Evolutionary conservation across 345 rosid genomes (phyloP), one percentile per base, ranked within the genome.

Genomic region (Orychophragmus violaceus): DNA sequence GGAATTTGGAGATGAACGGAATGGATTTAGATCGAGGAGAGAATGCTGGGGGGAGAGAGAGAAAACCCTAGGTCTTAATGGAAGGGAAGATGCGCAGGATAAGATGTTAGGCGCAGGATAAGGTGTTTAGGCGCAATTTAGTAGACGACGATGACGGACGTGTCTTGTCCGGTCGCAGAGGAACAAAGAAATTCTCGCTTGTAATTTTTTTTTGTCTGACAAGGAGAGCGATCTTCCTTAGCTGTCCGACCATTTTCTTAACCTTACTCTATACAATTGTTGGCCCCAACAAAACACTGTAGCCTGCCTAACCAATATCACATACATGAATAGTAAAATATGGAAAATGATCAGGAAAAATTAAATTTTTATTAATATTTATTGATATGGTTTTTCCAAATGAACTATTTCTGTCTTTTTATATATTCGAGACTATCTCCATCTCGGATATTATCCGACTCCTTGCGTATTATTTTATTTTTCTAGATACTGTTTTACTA

Each of bases 81-180:
- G 74, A 50, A 48, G 66, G 8, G 72, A 66, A 23, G 67, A 62
- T 70, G 86, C 74, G 79, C 5, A 61, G 35, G 81, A 67, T 74
- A 76, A 68, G 58, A 35, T 11, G 4, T 0, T 17, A 46, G 14
- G 77, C 70, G 76, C 1, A 64, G 22, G 70, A 64, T 71, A 71
- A 63, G 29, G 8, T 1, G 5, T 48, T n/a, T 0, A 0, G 4
- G 82, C 61, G 75, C 10, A 79, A 11, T 73, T 37, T 76, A 76
- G 78, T 42, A 50, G 51, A 24, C 2, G 69, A 32, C 16, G 68
- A 41, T 0, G 81, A 62, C 24, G 70, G 76, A 66, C 52, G 81
- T 48, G 78, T 42, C 64, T 73, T 79, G 90, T 82, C 79, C 80
- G 94, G 96, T 80, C 75, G 94, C 46, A 53, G 85, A 85, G 93